Evolutionary conservation across 202 grass and related monocot genomes (phyloP), one percentile per base, ranked within the genome.

Genomic region (Zoysia matrella): DNA sequence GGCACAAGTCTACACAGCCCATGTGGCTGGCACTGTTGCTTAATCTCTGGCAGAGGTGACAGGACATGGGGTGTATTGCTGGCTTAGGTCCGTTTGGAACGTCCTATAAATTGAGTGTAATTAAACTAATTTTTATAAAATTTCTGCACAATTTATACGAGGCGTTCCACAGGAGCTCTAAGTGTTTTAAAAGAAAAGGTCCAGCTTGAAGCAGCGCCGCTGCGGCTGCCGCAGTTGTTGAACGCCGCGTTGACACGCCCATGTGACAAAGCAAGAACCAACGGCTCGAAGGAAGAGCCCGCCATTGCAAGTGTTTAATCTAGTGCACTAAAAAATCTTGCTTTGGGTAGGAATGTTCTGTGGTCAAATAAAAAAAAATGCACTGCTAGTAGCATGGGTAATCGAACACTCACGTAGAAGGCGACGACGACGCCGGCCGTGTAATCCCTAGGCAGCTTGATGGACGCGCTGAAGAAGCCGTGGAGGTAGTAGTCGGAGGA

Each of bases 391-490:
- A 7, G 10, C 16, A 36, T 36, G 30, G 2, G 2, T 61, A 1
- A 48, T 13, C 10, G 58, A 13, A 22, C 7, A 81, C 94, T 92
- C 36, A 97, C 94, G 16, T 98, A 98, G 91, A 98, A 98, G 74
- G 95, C 95, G 69, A 94, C 95, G 52, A 98, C 95, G 83, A 98
- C 82, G 8, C 95, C 95, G 49, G 95, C 95, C 52, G 92, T 89
- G 84, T 98, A 89, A 41, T 88, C 88, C 74, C 63, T 74, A 16
- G 95, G 95, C 43, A 98, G 72, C 30, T 36, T 36, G 30, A 36
- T 36, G 30, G 30, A 36, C 30, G 30, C 30, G 30, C 30, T 36
- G 30, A 36, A 36, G 30, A 36, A 36, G 30, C 30, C 30, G 48
- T 90, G 90, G 46, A 86, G 81, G 79, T 93, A 98, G 61, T 91